These are phyloP conservation scores for Borovskyia barvae DNA, from an alignment of 208 protist species.

Conservation along the genomic window DNA sequence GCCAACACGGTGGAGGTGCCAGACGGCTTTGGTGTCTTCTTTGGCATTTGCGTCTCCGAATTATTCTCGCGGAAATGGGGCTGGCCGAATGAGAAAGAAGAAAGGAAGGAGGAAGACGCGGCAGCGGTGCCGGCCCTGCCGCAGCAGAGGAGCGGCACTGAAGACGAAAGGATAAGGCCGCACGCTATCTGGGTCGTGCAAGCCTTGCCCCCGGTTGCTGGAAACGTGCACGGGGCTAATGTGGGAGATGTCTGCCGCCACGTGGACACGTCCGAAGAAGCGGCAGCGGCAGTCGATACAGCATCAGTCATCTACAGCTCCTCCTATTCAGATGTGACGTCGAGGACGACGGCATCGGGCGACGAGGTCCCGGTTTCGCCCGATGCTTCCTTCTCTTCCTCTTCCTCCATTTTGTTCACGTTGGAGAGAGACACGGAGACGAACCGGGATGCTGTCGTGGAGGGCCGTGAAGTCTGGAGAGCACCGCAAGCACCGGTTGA, in stretches of 20 bases:
- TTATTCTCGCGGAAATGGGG: constrained; percentile 23
- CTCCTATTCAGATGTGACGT: constrained; percentile 22
- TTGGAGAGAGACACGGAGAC: constrained; percentile 1
- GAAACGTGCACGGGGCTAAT: too few species aligned
- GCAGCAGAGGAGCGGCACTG: too few species aligned
- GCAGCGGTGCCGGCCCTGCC: neutral
- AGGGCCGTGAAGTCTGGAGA: neutral
- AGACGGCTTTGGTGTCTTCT: constrained; percentile 22
- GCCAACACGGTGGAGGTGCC: constrained; percentile 25
- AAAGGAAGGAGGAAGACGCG: neutral
- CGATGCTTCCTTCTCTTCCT: neutral
- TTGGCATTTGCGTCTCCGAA: constrained; percentile 27
- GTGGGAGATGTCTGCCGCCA: too few species aligned
- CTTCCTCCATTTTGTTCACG: constrained; percentile 16
- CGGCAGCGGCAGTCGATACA: constrained; percentile 2
- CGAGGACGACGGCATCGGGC: neutral
- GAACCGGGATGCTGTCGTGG: neutral
- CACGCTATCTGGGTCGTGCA: constrained; percentile 3
- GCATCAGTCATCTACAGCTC: constrained; percentile 23
- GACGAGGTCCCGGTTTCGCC: neutral
- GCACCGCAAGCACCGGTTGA: neutral
- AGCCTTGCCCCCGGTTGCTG: too few species aligned
- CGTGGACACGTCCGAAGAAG: neutral
- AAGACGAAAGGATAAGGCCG: too few species aligned
- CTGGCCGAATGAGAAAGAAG: constrained; percentile 21